phyloP scores from a whole-genome alignment of 2,329 filamentous ascomycete genomes.

The Fusarium cicatricum region DNA sequence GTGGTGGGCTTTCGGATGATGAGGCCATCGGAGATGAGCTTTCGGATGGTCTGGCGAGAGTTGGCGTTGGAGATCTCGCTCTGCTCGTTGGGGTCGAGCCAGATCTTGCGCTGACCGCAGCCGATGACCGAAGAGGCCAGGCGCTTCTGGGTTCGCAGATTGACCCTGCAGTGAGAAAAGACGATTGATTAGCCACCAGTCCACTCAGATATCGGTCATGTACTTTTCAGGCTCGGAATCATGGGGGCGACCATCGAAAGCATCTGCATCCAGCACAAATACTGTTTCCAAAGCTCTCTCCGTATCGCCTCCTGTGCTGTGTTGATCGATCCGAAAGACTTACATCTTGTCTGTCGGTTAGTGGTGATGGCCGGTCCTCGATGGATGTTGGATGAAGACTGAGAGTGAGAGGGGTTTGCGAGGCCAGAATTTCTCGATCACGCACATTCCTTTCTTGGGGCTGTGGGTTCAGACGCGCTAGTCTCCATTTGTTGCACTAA shows the following conservation, averaged over 20 bases:
- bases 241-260: slow-evolving; percentile 31
- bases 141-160: slow-evolving; percentile 99
- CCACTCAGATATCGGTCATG: slow-evolving; percentile 21
- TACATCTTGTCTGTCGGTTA: slow-evolving; percentile 56
- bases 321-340: slow-evolving; percentile 43
- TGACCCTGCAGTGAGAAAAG: slow-evolving; percentile 75
- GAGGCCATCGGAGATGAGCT: slow-evolving; percentile 99
- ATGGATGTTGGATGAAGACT: slow-evolving; percentile 49
- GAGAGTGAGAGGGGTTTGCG: slow-evolving; percentile 52
- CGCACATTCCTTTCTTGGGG: slow-evolving; percentile 49
- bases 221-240: slow-evolving; percentile 11
- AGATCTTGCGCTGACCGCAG: slow-evolving; percentile 99
- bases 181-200: slow-evolving; percentile 43
- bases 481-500: slow-evolving; percentile 46
- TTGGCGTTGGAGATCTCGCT: slow-evolving; percentile 99
- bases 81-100: slow-evolving; percentile 99
- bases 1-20: slow-evolving; percentile 99
- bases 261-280: slow-evolving; percentile 24
- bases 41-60: slow-evolving; percentile 99
- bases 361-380: slow-evolving; percentile 54
- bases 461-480: slow-evolving; percentile 55
- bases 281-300: slow-evolving; percentile 21
- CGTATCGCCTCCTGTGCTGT: slow-evolving; percentile 23
- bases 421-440: slow-evolving; percentile 52
- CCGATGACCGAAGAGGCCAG: slow-evolving; percentile 98